phyloP scores from a whole-genome alignment of 2,329 filamentous ascomycete species.

The Arthrobotrys entomopaga region DNA sequence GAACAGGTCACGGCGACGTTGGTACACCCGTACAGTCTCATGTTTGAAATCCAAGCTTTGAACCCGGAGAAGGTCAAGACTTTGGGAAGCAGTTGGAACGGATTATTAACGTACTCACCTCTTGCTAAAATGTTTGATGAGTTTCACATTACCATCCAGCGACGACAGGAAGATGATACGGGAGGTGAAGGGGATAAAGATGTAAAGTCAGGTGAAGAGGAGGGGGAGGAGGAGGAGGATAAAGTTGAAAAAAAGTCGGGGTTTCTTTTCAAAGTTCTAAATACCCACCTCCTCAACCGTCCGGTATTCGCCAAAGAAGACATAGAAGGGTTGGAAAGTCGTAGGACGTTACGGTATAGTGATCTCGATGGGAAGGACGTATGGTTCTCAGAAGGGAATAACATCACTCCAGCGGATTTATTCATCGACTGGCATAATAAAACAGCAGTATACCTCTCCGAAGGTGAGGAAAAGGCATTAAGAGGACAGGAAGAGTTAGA shows the following conservation, averaged over 20 bases:
- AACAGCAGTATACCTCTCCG: slow-evolving; percentile 5
- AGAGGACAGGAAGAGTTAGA: neutral
- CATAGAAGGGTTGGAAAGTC: slow-evolving; percentile 10
- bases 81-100: slow-evolving; percentile 12
- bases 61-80: slow-evolving; percentile 7
- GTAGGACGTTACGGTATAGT: slow-evolving; percentile 11
- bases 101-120: slow-evolving; percentile 17
- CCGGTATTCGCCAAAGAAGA: slow-evolving; percentile 28
- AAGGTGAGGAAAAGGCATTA: neutral
- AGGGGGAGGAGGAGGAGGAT: slow-evolving; percentile 6
- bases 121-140: slow-evolving; percentile 31
- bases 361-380: slow-evolving; percentile 31
- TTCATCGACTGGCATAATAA: slow-evolving; percentile 24
- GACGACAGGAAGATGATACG: neutral
- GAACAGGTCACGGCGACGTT: slow-evolving; percentile 15
- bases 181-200: neutral
- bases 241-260: no score
- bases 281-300: slow-evolving; percentile 4
- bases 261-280: neutral
- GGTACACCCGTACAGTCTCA: slow-evolving; percentile 34
- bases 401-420: slow-evolving; percentile 6
- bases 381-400: slow-evolving; percentile 1
- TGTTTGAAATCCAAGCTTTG: slow-evolving; percentile 21
- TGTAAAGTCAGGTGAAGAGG: neutral
- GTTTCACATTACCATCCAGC: slow-evolving; percentile 23